Evolutionary conservation across 225 moss, liverwort and hornwort genomes (phyloP).

Genomic region (Thuidium tamariscinum): DNA sequence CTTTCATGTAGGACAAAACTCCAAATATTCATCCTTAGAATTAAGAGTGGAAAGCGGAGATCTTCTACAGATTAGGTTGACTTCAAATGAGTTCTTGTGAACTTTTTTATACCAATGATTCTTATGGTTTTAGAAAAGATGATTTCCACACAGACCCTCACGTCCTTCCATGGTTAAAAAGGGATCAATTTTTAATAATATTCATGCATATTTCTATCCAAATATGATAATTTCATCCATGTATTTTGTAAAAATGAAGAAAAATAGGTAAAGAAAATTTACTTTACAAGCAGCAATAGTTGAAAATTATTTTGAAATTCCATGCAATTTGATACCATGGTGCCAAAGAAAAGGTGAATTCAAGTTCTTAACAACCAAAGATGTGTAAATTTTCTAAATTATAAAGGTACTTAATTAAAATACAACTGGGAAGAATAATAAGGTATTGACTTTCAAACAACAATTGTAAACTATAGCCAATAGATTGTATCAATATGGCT

Average conservation of each 20-base stretch:
- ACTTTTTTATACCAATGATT: no score
- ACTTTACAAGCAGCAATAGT: background rate
- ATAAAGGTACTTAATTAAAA: background rate
- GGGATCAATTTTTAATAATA: background rate
- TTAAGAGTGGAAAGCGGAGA: no score
- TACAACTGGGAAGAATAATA: background rate
- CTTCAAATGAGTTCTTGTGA: no score
- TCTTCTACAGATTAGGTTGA: no score
- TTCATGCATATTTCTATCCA: background rate
- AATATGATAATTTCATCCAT: background rate
- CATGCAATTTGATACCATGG: no score
- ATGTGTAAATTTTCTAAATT: background rate
- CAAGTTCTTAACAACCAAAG: background rate
- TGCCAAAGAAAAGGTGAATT: rapidly evolving
- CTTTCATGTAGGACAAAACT: no score
- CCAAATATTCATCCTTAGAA: no score
- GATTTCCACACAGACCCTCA: no score
- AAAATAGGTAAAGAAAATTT: background rate
- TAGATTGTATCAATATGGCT: background rate
- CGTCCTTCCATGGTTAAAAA: no score
- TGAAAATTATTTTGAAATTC: background rate
- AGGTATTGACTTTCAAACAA: background rate
- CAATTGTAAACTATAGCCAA: no score
- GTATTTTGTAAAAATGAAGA: background rate
- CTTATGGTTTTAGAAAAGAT: no score